Evolutionary conservation across 192 early-diverging fungal genomes (phyloP).

Genomic region (Backusella mclennaniae): DNA sequence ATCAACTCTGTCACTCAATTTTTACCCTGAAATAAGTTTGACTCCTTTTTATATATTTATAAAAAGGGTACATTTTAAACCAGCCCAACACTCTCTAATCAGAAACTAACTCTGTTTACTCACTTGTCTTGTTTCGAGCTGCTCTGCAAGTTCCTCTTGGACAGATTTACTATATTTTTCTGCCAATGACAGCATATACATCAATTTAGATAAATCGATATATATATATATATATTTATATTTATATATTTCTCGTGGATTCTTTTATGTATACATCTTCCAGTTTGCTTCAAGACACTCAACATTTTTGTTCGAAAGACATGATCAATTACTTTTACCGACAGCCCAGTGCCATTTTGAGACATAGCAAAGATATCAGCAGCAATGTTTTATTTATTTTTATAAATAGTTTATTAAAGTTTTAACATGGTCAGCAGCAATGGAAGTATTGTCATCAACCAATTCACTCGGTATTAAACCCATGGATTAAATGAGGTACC

Average conservation of each 20-base stretch:
- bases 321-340: constrained; percentile 97
- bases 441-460: constrained; percentile 98
- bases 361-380: constrained; percentile 99
- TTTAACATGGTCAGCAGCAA: constrained; percentile 59
- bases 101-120: constrained; percentile 92
- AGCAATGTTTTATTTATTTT: constrained; percentile 58
- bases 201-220: too few relatives aligned
- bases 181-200: constrained; percentile 50
- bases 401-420: too few relatives aligned
- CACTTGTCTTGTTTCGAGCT: constrained; percentile 96
- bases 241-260: too few relatives aligned
- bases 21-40: background rate
- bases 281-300: constrained; percentile 98
- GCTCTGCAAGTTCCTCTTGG: constrained; percentile 89
- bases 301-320: constrained; percentile 99
- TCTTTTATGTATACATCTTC: too few relatives aligned
- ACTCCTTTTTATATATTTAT: background rate
- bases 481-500: constrained; percentile 99
- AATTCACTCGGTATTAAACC: constrained; percentile 99
- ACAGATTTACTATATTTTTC: constrained; percentile 98
- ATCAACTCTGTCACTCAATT: background rate
- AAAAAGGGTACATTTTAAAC: background rate
- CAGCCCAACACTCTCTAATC: constrained; percentile 9
- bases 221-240: too few relatives aligned
- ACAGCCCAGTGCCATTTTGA: constrained; percentile 97